Conservation (phyloP, 192 early-diverging fungal genomes). For the Gonapodya sp. region DNA sequence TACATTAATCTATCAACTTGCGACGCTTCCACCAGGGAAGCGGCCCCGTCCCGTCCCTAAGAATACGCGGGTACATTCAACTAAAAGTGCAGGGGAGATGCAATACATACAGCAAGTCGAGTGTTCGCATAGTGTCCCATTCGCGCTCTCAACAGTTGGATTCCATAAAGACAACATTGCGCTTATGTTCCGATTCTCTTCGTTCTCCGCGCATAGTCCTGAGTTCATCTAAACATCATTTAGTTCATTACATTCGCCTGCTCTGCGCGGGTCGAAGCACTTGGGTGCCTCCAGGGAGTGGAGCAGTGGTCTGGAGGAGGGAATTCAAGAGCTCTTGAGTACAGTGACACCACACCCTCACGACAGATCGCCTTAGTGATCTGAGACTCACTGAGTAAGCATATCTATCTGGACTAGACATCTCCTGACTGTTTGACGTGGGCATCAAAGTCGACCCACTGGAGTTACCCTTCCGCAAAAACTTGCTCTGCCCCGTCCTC, state of each 20-base stretch:
- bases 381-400: background rate
- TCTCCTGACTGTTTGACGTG: background rate
- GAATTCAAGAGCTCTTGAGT: background rate
- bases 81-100: too few species aligned
- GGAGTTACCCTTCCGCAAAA: background rate
- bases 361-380: too few species aligned
- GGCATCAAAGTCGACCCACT: background rate
- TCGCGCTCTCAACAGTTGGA: too few species aligned
- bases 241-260: slow-evolving; percentile 1
- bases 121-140: too few species aligned
- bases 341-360: background rate
- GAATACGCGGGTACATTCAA: too few species aligned
- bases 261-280: background rate
- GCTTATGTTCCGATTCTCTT: too few species aligned
- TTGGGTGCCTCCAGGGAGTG: background rate
- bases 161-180: too few species aligned
- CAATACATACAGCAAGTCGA: too few species aligned
- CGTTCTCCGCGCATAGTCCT: too few species aligned
- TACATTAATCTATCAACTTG: too few species aligned
- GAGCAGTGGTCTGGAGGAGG: background rate
- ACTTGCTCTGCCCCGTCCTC: background rate
- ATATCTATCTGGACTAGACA: background rate
- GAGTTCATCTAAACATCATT: background rate
- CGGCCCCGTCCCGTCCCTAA: too few species aligned
- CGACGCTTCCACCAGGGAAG: too few species aligned